A percentile compares a stretch with the other conserved stretches of the same genome.
phyloP scores from a whole-genome alignment of 192 early-diverging fungal genomes.

The Chytriomyces hyalinus region DNA sequence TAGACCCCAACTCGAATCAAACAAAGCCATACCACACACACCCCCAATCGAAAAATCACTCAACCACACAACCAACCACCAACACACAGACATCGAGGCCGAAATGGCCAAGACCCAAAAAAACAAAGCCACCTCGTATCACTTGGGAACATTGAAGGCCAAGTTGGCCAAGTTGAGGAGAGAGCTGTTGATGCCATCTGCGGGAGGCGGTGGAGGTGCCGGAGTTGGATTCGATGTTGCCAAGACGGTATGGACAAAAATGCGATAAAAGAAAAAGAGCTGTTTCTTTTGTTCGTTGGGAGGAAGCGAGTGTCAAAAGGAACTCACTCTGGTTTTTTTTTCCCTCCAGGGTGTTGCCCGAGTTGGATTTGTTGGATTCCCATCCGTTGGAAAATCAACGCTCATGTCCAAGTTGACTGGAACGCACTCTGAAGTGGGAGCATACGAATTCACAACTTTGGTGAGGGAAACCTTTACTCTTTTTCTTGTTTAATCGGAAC shows the following conservation, averaged over 20 bases:
- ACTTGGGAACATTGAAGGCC: slow-evolving; percentile 88
- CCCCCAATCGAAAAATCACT: not conserved
- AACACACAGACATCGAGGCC: slow-evolving; percentile 70
- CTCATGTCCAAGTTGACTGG: slow-evolving; percentile 97
- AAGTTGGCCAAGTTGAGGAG: slow-evolving; percentile 96
- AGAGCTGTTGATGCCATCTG: slow-evolving; percentile 87
- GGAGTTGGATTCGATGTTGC: slow-evolving; percentile 98
- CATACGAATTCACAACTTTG: slow-evolving; percentile 99
- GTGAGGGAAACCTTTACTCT: slow-evolving; percentile 46
- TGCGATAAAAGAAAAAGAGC: no score
- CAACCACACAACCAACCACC: not conserved
- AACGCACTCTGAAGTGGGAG: slow-evolving; percentile 93
- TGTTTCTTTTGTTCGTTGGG: not conserved
- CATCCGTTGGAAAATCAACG: slow-evolving; percentile 95
- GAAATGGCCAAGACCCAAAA: slow-evolving; percentile 77
- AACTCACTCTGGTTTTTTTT: not conserved
- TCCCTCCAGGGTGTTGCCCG: slow-evolving; percentile 87
- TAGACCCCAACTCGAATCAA: not conserved
- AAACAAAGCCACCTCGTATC: slow-evolving; percentile 95
- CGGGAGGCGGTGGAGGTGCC: slow-evolving; percentile 83
- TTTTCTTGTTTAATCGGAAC: no score
- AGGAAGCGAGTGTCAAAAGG: not conserved
- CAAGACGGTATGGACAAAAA: slow-evolving; percentile 69
- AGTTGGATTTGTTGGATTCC: slow-evolving; percentile 97
- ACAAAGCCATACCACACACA: not conserved